Percentiles rank a stretch among this genome's conserved stretches.
phyloP scores from a whole-genome alignment of 106 monocot genomes.

The Narthecium ossifragum region DNA sequence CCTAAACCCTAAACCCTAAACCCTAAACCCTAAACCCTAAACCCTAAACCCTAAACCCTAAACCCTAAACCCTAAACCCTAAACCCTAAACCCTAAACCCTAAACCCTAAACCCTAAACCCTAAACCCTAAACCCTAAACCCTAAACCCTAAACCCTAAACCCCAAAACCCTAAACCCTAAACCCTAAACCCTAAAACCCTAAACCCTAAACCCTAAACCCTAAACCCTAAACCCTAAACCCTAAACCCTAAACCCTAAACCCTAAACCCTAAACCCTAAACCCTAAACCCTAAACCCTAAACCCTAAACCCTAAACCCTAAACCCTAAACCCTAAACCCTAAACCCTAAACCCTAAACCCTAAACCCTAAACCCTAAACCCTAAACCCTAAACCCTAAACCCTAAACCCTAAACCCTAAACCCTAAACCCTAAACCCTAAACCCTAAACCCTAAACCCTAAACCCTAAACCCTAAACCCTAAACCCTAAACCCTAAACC shows the following conservation, averaged over 20 bases:
- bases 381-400: conserved; percentile 17
- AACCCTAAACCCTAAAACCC: no score
- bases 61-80: conserved; percentile 11
- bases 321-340: conserved; percentile 20
- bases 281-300: conserved; percentile 13
- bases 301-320: conserved; percentile 6
- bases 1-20: neutral
- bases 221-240: conserved; percentile 20
- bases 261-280: conserved; percentile 21
- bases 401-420: no score
- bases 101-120: conserved; percentile 4
- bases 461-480: no score
- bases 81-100: conserved; percentile 21
- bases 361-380: conserved; percentile 13
- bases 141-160: conserved; percentile 24
- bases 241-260: conserved; percentile 6
- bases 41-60: conserved; percentile 9
- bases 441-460: no score
- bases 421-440: no score
- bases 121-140: conserved; percentile 22
- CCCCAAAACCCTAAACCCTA: no score
- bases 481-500: no score
- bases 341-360: conserved; percentile 23
- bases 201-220: conserved; percentile 26
- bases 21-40: conserved; percentile 8